Percentiles rank a stretch among this genome's conserved stretches.
These are phyloP conservation scores for Entomortierella chlamydospora DNA, from an alignment of 192 early-diverging fungal species.

Conservation along the genomic window DNA sequence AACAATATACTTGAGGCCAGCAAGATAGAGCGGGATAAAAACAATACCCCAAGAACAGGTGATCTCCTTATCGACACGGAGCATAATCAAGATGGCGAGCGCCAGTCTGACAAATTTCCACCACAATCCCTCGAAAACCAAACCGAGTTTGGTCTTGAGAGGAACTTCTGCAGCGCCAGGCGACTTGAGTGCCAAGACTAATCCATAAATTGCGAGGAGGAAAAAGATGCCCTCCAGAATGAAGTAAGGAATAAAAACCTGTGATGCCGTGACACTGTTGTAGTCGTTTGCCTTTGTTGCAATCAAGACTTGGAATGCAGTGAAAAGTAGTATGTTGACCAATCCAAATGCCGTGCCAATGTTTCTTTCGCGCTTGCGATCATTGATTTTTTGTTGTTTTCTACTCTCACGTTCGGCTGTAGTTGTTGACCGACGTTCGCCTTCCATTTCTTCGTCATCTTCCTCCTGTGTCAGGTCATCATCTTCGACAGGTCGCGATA, in stretches of 20 bases:
- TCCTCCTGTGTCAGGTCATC: conserved; percentile 49
- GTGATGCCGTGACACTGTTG: conserved; percentile 67
- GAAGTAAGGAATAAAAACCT: conserved; percentile 88
- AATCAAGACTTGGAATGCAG: conserved; percentile 83
- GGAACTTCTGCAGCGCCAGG: conserved; percentile 10
- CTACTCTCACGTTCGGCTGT: conserved; percentile 42
- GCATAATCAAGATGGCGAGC: conserved; percentile 74
- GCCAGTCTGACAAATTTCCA: conserved; percentile 73
- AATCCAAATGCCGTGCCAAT: conserved; percentile 53
- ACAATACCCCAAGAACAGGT: conserved; percentile 72
- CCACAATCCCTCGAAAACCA: conserved; percentile 65
- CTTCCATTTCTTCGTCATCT: conserved; percentile 60
- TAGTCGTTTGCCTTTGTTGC: conserved; percentile 74
- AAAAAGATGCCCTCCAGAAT: conserved; percentile 79
- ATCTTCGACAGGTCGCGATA: conserved; percentile 31
- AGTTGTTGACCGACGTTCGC: conserved; percentile 29
- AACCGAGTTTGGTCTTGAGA: background rate
- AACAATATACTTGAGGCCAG: conserved; percentile 66
- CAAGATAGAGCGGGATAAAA: conserved; percentile 77
- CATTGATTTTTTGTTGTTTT: conserved; percentile 31
- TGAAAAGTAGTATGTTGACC: conserved; percentile 67
- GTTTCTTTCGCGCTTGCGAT: conserved; percentile 27
- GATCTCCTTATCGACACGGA: conserved; percentile 66
- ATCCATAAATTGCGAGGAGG: conserved; percentile 54
- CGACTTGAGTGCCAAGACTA: conserved; percentile 38